Conservation (phyloP, 345 rosid genomes). For the Excoecaria cochinchinensis region DNA sequence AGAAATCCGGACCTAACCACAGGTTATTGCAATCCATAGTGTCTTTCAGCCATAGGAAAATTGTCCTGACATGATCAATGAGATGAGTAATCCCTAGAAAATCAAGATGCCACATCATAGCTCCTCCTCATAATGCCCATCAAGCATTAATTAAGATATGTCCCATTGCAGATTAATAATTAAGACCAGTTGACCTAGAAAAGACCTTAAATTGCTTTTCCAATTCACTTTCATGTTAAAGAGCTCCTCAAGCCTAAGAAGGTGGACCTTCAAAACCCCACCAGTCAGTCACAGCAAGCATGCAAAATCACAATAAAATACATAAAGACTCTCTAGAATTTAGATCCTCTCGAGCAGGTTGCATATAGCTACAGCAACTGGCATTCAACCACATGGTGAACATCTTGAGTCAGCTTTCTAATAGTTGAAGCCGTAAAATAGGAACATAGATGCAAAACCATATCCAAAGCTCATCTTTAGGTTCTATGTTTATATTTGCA, state of each 20-base stretch:
- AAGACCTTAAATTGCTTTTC: neutral
- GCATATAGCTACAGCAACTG: too few relatives aligned
- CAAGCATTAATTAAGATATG: too few relatives aligned
- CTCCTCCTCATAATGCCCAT: too few relatives aligned
- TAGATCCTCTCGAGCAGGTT: too few relatives aligned
- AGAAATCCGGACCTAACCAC: neutral
- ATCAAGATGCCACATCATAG: neutral
- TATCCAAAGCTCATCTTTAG: too few relatives aligned
- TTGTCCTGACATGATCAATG: neutral
- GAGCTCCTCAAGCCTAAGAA: neutral
- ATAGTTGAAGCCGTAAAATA: too few relatives aligned
- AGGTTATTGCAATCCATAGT: neutral
- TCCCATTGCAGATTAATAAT: neutral
- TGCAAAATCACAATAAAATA: neutral
- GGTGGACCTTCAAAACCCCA: neutral
- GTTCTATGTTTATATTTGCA: too few relatives aligned
- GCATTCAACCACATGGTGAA: too few relatives aligned
- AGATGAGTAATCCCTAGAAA: neutral
- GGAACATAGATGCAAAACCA: too few relatives aligned
- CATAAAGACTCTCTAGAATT: too few relatives aligned
- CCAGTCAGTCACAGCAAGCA: neutral
- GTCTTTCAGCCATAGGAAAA: neutral
- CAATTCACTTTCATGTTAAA: neutral
- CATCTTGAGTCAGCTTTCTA: too few relatives aligned
- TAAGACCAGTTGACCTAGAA: neutral